Evolutionary conservation across 306 rosid genomes (phyloP).

Genomic region (Ormosia emarginata): DNA sequence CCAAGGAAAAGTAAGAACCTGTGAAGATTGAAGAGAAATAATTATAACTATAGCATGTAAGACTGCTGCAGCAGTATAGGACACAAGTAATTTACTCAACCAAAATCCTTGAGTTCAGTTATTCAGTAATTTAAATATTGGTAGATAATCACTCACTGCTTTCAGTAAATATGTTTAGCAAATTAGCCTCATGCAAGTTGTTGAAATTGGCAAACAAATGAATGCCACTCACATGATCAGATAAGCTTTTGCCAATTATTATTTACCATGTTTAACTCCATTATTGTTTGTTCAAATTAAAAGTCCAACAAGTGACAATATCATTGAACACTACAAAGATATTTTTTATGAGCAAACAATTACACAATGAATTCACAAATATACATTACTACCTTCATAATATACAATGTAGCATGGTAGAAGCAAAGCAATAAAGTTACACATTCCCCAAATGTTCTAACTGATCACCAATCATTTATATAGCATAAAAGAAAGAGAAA

Average conservation of each 20-base stretch:
- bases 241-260: neutral
- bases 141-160: neutral
- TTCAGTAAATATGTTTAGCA: neutral
- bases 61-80: neutral
- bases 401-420: neutral
- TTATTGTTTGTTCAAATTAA: neutral
- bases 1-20: conserved; percentile 25
- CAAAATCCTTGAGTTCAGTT: neutral
- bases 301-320: neutral
- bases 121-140: neutral
- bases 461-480: neutral
- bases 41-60: neutral
- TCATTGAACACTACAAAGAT: neutral
- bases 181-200: neutral
- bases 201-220: neutral
- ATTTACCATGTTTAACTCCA: neutral
- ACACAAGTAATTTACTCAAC: neutral
- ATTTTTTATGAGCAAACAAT: neutral
- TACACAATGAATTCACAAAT: neutral
- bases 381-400: neutral
- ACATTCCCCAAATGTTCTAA: neutral
- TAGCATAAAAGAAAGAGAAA: neutral
- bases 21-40: conserved; percentile 17
- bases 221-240: neutral
- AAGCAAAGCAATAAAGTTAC: neutral